Conservation (phyloP, 164 flowering plant species). For the Berberis thunbergii region DNA sequence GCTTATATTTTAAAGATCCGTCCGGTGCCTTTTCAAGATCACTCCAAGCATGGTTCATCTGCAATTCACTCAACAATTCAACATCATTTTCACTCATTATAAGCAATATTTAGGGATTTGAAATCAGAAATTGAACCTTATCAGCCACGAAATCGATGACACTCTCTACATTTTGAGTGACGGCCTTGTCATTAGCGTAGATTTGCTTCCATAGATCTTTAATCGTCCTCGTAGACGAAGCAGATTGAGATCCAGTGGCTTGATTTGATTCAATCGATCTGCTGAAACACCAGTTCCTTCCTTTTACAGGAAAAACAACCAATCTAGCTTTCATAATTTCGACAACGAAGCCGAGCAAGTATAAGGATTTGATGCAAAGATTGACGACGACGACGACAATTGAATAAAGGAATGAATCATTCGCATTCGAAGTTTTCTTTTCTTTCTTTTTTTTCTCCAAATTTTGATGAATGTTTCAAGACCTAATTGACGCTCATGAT, state of each 20-base stretch:
- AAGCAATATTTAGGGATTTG: not conserved
- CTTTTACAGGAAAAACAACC: slow-evolving; percentile 76
- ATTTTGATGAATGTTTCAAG: no score
- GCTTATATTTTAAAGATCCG: slow-evolving; percentile 64
- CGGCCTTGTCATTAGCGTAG: slow-evolving; percentile 29
- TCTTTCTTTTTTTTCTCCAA: no score
- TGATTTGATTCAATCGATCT: slow-evolving; percentile 36
- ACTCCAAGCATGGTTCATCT: slow-evolving; percentile 88
- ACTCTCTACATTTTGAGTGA: slow-evolving; percentile 49
- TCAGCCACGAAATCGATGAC: slow-evolving; percentile 51
- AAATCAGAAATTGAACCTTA: slow-evolving; percentile 32
- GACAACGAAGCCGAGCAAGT: not conserved
- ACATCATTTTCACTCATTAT: not conserved
- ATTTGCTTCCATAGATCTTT: slow-evolving; percentile 55
- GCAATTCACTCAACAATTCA: not conserved
- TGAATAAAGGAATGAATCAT: no score
- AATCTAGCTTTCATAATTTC: slow-evolving; percentile 60
- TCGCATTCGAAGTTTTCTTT: no score
- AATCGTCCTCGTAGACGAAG: slow-evolving; percentile 36
- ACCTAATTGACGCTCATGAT: no score
- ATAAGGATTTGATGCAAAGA: no score
- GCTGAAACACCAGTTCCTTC: slow-evolving; percentile 80
- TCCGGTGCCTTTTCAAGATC: slow-evolving; percentile 68
- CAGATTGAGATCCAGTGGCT: slow-evolving; percentile 18
- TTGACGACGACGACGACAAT: no score